A percentile compares a stretch with the other conserved stretches of the same genome.
Conservation (phyloP, 805 yeast genomes). For the Torulaspora delbrueckii region DNA sequence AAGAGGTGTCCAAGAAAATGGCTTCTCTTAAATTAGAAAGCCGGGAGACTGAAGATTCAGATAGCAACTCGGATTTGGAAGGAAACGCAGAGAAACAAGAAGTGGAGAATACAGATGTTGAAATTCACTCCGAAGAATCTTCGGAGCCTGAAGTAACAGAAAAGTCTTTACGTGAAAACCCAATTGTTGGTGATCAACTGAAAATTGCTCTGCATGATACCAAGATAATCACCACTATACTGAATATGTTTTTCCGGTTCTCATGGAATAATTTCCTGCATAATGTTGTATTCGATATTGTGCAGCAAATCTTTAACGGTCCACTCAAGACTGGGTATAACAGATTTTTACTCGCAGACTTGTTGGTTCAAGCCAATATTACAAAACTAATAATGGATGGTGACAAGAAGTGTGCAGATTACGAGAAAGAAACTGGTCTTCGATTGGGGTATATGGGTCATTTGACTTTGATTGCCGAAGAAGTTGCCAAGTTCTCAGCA, state of each 20-base stretch:
- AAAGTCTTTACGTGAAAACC: conserved; percentile 44
- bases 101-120: conserved; percentile 10
- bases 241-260: conserved; percentile 63
- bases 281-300: conserved; percentile 78
- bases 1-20: conserved; percentile 5
- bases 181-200: conserved; percentile 67
- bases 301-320: conserved; percentile 78
- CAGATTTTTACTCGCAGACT: conserved; percentile 54
- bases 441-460: conserved; percentile 97
- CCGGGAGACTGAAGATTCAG: conserved; percentile 1
- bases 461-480: conserved; percentile 87
- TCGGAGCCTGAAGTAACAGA: conserved; percentile 35
- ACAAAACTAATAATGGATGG: conserved; percentile 64
- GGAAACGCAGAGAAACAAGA: conserved; percentile 3
- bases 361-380: conserved; percentile 55
- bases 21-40: conserved; percentile 5
- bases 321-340: conserved; percentile 68
- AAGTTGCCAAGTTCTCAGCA: conserved; percentile 77
- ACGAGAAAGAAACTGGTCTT: conserved; percentile 56
- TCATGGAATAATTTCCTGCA: conserved; percentile 86
- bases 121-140: conserved; percentile 20
- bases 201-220: conserved; percentile 66
- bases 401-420: conserved; percentile 52
- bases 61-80: conserved; percentile 4
- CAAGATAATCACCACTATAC: conserved; percentile 51